Percentiles rank a stretch among this genome's conserved stretches.
Evolutionary conservation across 2,329 filamentous ascomycete genomes (phyloP).

Genomic region (Podosphaera aphanis): DNA sequence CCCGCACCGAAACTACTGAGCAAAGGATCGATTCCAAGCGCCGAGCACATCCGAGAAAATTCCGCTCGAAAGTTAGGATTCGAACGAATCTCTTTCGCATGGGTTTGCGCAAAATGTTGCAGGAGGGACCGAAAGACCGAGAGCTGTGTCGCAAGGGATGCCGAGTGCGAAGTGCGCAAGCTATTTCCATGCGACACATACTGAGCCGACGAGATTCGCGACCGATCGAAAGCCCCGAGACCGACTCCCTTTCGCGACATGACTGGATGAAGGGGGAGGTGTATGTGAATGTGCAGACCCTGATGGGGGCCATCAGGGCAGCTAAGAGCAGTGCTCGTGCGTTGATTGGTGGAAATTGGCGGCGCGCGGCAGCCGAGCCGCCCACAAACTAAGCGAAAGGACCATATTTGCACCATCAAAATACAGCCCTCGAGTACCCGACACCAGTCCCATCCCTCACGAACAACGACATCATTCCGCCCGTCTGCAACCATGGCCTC

Average conservation of each 20-base stretch:
- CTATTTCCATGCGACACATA: constrained; percentile 76
- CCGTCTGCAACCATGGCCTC: constrained; percentile 23
- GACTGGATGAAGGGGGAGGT: too few relatives aligned
- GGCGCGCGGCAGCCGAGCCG: neutral
- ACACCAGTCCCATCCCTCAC: neutral
- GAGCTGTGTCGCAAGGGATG: constrained; percentile 76
- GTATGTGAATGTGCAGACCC: too few relatives aligned
- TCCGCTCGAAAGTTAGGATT: constrained; percentile 88
- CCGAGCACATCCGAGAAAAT: constrained; percentile 94
- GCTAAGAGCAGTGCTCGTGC: too few relatives aligned
- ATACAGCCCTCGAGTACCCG: neutral
- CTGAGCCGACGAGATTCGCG: constrained; percentile 62
- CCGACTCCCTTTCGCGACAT: constrained; percentile 70
- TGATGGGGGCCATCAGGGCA: too few relatives aligned
- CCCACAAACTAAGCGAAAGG: constrained; percentile 3
- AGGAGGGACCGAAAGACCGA: constrained; percentile 88
- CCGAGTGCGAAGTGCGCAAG: constrained; percentile 64
- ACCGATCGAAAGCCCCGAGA: constrained; percentile 72
- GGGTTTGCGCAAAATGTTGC: constrained; percentile 83
- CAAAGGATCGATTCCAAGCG: constrained; percentile 86
- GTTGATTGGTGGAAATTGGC: neutral
- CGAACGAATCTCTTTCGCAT: constrained; percentile 86
- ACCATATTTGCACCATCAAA: constrained; percentile 1
- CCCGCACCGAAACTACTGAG: constrained; percentile 37
- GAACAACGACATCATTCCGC: constrained; percentile 2